Percentiles rank a stretch among this genome's conserved stretches.
These are phyloP conservation scores for Nakazawaea holstii DNA, from an alignment of 805 yeast species.

Conservation along the genomic window DNA sequence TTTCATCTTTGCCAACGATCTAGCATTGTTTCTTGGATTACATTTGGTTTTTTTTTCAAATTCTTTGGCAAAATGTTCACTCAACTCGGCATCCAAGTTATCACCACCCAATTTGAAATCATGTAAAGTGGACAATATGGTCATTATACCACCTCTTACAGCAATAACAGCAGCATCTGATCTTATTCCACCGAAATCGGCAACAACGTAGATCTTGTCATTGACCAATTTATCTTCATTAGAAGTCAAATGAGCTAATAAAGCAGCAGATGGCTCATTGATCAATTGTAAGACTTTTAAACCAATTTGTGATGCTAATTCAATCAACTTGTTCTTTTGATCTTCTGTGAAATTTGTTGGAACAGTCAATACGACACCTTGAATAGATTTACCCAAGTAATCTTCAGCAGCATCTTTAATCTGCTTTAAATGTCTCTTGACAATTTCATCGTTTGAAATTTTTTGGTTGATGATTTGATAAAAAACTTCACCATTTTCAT, in stretches of 20 bases:
- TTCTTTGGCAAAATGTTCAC: slow-evolving; percentile 86
- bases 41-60: slow-evolving; percentile 82
- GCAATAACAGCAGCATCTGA: slow-evolving; percentile 94
- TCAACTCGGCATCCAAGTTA: slow-evolving; percentile 71
- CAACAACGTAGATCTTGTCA: slow-evolving; percentile 83
- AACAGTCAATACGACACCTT: slow-evolving; percentile 81
- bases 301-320: slow-evolving; percentile 65
- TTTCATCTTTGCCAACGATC: slow-evolving; percentile 84
- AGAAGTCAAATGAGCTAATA: slow-evolving; percentile 68
- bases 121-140: slow-evolving; percentile 81
- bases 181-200: slow-evolving; percentile 95
- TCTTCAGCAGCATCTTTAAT: slow-evolving; percentile 88
- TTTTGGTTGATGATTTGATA: slow-evolving; percentile 54
- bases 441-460: slow-evolving; percentile 69
- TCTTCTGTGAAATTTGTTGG: slow-evolving; percentile 81
- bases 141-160: slow-evolving; percentile 89
- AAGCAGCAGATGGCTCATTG: slow-evolving; percentile 89
- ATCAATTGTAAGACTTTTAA: slow-evolving; percentile 80
- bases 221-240: slow-evolving; percentile 41
- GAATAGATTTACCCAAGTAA: slow-evolving; percentile 75
- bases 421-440: slow-evolving; percentile 78
- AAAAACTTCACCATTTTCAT: slow-evolving; percentile 60
- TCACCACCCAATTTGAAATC: slow-evolving; percentile 84
- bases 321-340: slow-evolving; percentile 61
- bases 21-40: slow-evolving; percentile 74